These are phyloP conservation scores for Starmera caribaea DNA, from an alignment of 805 yeast species.

Conservation along the genomic window DNA sequence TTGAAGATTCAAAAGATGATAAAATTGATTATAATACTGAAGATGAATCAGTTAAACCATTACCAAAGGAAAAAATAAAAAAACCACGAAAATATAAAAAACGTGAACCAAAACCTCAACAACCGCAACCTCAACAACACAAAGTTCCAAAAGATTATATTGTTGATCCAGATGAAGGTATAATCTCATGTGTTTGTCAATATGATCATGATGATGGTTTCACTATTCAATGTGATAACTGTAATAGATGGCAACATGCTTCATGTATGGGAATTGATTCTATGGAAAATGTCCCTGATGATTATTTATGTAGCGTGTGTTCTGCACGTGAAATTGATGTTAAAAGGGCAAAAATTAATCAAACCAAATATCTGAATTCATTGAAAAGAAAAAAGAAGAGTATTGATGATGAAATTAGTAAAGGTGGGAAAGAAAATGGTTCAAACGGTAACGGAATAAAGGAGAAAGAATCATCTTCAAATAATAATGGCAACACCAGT, in stretches of 20 bases:
- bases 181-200: slow-evolving; percentile 84
- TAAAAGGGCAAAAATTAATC: slow-evolving; percentile 31
- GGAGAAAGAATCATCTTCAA: background rate
- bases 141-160: slow-evolving; percentile 28
- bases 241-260: slow-evolving; percentile 94
- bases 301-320: slow-evolving; percentile 72
- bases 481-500: background rate
- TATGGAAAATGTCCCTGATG: slow-evolving; percentile 72
- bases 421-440: background rate
- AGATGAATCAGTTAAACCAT: slow-evolving; percentile 7
- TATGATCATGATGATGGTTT: slow-evolving; percentile 86
- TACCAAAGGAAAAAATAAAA: slow-evolving; percentile 2
- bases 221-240: slow-evolving; percentile 88
- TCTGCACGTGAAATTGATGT: slow-evolving; percentile 41
- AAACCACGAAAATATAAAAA: background rate
- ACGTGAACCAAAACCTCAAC: slow-evolving; percentile 1
- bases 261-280: slow-evolving; percentile 74
- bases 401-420: slow-evolving; percentile 2
- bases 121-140: slow-evolving; percentile 2
- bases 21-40: slow-evolving; percentile 4
- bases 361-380: slow-evolving; percentile 18
- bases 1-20: slow-evolving; percentile 6
- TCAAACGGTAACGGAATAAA: background rate
- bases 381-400: slow-evolving; percentile 8
- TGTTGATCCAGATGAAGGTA: slow-evolving; percentile 75